Base-by-base conservation (phyloP, 148 eudicot genomes). In the Agrostemma githago region DNA sequence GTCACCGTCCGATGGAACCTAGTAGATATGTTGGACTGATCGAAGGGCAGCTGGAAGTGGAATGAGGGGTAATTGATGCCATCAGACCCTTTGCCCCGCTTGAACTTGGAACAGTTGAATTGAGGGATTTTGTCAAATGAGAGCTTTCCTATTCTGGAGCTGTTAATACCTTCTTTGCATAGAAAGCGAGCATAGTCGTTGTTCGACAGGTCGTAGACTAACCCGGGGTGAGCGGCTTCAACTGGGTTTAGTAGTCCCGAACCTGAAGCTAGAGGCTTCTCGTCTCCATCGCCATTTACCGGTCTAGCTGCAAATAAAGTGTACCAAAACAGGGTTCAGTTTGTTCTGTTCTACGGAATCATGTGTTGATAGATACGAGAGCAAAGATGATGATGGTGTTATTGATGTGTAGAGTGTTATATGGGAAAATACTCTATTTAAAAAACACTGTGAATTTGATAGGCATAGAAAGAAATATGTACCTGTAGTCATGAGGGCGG, bases 401-500 rank as follows among this genome's bases (percentile, higher is more conserved):
- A 26, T 26, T 26, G 34, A 26, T 26, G 34, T 26, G 34, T 26
- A 26, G 34, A 26, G 53, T 48, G 14, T 51, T 10, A 51, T 15
- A 51, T 51, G 56, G 9, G 56, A 51, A 51, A 51, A 11, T 12
- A 12, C 11, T 12, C 11, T 9, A 12, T 48, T 8, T 48, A 48
- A 26, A 26, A 26, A 26, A 26, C 1, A 26, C 34, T 5, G 53
- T 46, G 14, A 48, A 9, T 10, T 48, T 8, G 12, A 48, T 51
- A 51, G 56, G 34, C 34, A 14, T 39, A 43, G 58, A 17, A 46
- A 42, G 3, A 12, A 9, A 21, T 11, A 60, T 70, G 64, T 75
- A 89, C 97, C 90, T 0, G 97, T 90, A n/a, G 98, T 93, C 98
- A 93, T 91, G 69, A 93, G 89, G 76, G 98, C 97, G 38, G 97